Base-by-base conservation (phyloP, 768 basidiomycete species). In the Psilocybe subaeruginosa region DNA sequence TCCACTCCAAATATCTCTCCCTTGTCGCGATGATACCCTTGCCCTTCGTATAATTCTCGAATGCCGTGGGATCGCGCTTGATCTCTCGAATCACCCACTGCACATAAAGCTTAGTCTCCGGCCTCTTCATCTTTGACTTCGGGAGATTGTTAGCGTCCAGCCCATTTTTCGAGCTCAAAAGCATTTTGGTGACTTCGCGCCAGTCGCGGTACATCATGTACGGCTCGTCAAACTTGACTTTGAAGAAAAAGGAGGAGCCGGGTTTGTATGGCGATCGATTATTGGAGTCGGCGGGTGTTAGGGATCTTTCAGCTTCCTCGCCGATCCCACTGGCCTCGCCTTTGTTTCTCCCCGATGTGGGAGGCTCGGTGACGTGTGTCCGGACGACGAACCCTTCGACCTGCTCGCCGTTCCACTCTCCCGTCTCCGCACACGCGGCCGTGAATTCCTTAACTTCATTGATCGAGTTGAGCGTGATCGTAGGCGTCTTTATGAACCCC, bases 191-290 rank as follows among this genome's bases (percentile, higher is more conserved):
- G 55, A 96, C 82, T 75, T 99, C 97, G 58, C 97, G 84, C 95
- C 95, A 99, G 71, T 96, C 93, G 58, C 97, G 90, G 76, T 97
- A 99, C 88, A 97, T 96, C 84, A 98, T 88, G 72, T 99, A 99
- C 2, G 97, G 97, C 70, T 99, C 94, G 74, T 99, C 95, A 74
- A 98, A 99, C 73, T 99, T 99, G 78, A 99, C 83, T 72, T 99
- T 99, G 88, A 97, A 99, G 83, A 99, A 98, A 81, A 98, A 97
- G 0, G 93, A 90, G 1, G 91, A 86, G 31, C 90, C 93, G 0
- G 88, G 74, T 0, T 80, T 72, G 70, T 98, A 97, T 0, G 95
- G 95, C 0, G 85, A 82, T 16, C 69, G 14, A 33, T 16, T 33
- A 16, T 33, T 52, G 62, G 23, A 23, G 33, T n/a, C 14, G 14